Evolutionary conservation across 1,139 yeast species (phyloP), one percentile per base, ranked within the genome.

Genomic region (Geotrichum siamense): DNA sequence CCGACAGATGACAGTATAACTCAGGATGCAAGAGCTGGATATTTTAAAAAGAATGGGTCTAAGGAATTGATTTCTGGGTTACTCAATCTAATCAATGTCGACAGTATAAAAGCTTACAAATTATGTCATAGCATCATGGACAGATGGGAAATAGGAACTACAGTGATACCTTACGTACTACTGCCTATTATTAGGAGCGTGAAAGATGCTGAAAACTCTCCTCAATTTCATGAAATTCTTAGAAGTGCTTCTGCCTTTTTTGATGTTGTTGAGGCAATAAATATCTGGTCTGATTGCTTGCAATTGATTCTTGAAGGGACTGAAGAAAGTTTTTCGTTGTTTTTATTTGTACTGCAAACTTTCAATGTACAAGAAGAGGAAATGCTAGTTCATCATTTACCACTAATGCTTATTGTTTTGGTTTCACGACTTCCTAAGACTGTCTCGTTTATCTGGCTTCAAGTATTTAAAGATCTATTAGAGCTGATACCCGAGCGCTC

Each of bases 121-220:
- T 78, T 87, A 8, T 71, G 85, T 2, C 67, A 80, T 3, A 75
- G 93, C 4, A 71, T 87, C 4, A 76, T 87, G 78, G 97, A 91
- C 58, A 75, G 86, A 52, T 91, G 97, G 97, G 97, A 91, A 61
- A 79, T 91, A 30, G 91, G 95, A 12, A 77, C 79, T 19, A 62
- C 73, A 22, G 68, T 89, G 1, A 77, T 87, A 0, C 93, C 95
- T 0, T 62, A 65, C 25, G 61, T 87, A n/a, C 74, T 89, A 41
- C 64, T 75, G 0, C 89, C 93, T 0, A 68, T 83, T 3, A 63
- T 89, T 44, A 61, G 58, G 47, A 55, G 63, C 17, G 64, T 63
- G 10, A 52, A 55, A 26, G 36, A 42, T 12, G 47, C 48, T 37
- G 44, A 51, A 37, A 13, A 26, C 34, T 53, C 20, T 43, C 33